Evolutionary conservation across 805 yeast genomes (phyloP).

Genomic region (Barnettozyma siamensis): DNA sequence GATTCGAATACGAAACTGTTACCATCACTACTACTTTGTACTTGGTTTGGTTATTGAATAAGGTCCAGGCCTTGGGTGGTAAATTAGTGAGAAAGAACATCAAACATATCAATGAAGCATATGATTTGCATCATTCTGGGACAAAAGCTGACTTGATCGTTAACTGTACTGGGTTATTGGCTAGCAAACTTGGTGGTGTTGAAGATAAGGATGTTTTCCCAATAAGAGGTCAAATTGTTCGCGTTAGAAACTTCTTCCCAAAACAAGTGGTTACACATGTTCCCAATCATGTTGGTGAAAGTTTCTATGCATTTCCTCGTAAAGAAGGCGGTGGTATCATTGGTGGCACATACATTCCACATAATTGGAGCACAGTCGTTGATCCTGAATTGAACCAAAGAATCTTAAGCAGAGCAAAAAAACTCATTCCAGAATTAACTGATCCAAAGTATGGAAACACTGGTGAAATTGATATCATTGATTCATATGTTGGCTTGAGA

Average conservation of each 20-base stretch:
- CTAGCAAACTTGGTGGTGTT: constrained; percentile 40
- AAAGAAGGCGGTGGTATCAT: constrained; percentile 68
- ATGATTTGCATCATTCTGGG: constrained; percentile 33
- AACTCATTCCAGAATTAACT: constrained; percentile 27
- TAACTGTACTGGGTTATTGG: constrained; percentile 52
- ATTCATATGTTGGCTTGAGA: constrained; percentile 58
- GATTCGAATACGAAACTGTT: constrained; percentile 46
- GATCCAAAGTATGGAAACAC: constrained; percentile 27
- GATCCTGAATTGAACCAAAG: constrained; percentile 43
- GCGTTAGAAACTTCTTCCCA: constrained; percentile 26
- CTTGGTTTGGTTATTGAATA: constrained; percentile 44
- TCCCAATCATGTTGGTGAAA: constrained; percentile 35
- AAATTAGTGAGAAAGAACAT: constrained; percentile 37
- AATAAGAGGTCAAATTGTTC: constrained; percentile 55
- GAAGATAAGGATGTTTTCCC: constrained; percentile 41
- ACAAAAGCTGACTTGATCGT: constrained; percentile 43
- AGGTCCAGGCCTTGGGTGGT: constrained; percentile 43
- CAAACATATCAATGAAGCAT: constrained; percentile 44
- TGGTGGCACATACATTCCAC: constrained; percentile 43
- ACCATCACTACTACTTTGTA: constrained; percentile 57
- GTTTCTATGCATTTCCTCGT: constrained; percentile 59
- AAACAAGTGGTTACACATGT: constrained; percentile 29
- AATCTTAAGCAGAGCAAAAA: constrained; percentile 28
- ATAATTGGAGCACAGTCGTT: constrained; percentile 28
- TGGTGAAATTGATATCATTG: constrained; percentile 39